phyloP scores from a whole-genome alignment of 768 basidiomycete species.

The Dioszegia crocea region DNA sequence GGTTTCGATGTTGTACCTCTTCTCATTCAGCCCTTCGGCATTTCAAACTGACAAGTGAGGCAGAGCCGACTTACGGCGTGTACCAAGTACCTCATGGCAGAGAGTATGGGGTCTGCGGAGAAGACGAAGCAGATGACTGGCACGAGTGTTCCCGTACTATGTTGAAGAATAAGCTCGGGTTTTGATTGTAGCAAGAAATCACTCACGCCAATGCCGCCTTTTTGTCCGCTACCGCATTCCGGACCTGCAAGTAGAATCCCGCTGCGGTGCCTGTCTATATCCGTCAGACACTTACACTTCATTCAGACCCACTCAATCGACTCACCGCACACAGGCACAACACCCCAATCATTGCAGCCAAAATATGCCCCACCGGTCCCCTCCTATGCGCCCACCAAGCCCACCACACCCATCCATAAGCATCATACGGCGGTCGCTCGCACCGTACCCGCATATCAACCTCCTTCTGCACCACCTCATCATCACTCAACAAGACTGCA shows the following conservation, averaged over 20 bases:
- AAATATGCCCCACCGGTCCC: slow-evolving; percentile 26
- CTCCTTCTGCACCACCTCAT: slow-evolving; percentile 25
- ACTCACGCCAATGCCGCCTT: slow-evolving; percentile 25
- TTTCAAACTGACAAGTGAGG: no score
- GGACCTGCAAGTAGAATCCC: slow-evolving; percentile 21
- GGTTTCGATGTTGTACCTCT: slow-evolving; percentile 14
- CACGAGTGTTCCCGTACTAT: slow-evolving; percentile 25
- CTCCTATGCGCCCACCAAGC: slow-evolving; percentile 38
- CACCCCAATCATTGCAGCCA: slow-evolving; percentile 11
- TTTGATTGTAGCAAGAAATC: background rate
- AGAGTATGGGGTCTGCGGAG: slow-evolving; percentile 19
- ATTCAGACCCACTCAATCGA: background rate
- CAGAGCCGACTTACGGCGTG: slow-evolving; percentile 15
- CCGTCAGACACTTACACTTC: background rate
- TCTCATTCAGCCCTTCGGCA: background rate
- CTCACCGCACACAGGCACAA: slow-evolving; percentile 24
- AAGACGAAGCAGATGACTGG: slow-evolving; percentile 19
- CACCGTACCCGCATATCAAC: slow-evolving; percentile 38
- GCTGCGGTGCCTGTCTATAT: slow-evolving; percentile 17
- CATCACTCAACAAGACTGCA: background rate
- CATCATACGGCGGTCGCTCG: slow-evolving; percentile 44
- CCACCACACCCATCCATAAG: slow-evolving; percentile 41
- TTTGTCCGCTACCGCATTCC: slow-evolving; percentile 9
- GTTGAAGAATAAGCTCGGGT: background rate
- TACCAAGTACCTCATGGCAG: slow-evolving; percentile 15